phyloP scores from a whole-genome alignment of 768 basidiomycete genomes.

The Saitozyma sp. region DNA sequence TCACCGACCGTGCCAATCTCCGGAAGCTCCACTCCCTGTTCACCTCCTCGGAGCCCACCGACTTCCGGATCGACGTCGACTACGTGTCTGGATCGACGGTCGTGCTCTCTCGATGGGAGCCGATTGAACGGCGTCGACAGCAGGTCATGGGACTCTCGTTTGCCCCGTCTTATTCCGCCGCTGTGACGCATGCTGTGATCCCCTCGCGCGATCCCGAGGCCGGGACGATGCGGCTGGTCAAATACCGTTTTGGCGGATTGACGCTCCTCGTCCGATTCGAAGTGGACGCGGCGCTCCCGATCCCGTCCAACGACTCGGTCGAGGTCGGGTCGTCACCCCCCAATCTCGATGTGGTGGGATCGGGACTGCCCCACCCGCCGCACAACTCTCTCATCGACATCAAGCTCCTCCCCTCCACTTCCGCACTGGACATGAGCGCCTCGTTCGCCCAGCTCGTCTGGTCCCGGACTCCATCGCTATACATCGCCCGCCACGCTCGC shows the following conservation, averaged over 20 bases:
- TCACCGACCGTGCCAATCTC: background rate
- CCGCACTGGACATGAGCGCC: no score
- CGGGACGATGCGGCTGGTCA: background rate
- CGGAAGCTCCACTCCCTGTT: background rate
- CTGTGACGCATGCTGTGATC: background rate
- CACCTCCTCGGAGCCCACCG: background rate
- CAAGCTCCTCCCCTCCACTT: no score
- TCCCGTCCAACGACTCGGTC: background rate
- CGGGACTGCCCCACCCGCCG: no score
- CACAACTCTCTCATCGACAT: no score
- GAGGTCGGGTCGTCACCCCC: no score
- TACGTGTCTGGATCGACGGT: background rate
- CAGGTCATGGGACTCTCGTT: background rate
- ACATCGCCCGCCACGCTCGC: no score
- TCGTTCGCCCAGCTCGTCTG: no score
- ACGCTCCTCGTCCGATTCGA: background rate
- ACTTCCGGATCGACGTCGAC: background rate
- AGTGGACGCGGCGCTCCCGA: background rate
- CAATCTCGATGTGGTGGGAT: no score
- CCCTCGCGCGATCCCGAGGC: background rate
- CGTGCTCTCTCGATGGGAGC: background rate
- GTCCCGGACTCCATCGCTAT: no score
- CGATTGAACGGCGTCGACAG: background rate
- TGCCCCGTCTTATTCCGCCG: background rate
- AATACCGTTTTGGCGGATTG: background rate